Conservation (phyloP, 2,329 filamentous ascomycete species). For the Clonostachys rosea region DNA sequence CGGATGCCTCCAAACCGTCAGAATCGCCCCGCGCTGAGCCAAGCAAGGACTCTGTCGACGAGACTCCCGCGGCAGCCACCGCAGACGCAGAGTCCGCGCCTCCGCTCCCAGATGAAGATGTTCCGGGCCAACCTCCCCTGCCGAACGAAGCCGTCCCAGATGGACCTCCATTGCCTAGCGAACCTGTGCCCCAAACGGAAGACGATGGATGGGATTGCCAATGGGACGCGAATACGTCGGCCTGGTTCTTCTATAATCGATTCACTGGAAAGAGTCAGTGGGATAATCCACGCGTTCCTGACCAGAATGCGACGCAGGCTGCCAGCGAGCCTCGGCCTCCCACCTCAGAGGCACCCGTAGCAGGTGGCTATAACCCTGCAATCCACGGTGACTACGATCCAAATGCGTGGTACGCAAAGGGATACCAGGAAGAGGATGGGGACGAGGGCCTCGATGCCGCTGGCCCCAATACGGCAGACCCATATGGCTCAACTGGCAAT, state of each 20-base stretch:
- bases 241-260: constrained; percentile 83
- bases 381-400: constrained; percentile 97
- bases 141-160: constrained; percentile 22
- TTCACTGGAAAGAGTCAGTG: constrained; percentile 73
- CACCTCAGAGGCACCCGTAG: constrained; percentile 32
- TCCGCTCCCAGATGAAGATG: neutral
- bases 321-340: constrained; percentile 21
- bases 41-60: neutral
- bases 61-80: neutral
- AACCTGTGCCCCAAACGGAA: constrained; percentile 37
- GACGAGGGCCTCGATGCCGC: constrained; percentile 19
- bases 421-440: constrained; percentile 14
- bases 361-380: constrained; percentile 86
- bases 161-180: constrained; percentile 24
- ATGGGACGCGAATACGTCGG: constrained; percentile 65
- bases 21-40: neutral
- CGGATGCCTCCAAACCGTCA: neutral
- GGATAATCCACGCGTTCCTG: constrained; percentile 77
- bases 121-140: constrained; percentile 21
- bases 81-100: neutral
- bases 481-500: constrained; percentile 65
- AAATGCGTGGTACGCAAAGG: constrained; percentile 85
- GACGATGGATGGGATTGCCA: constrained; percentile 76
- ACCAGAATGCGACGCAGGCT: constrained; percentile 23
- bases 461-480: constrained; percentile 25